Evolutionary conservation across 371 early-diverging fungal genomes (phyloP), one percentile per base, ranked within the genome.

Genomic region (Rhizopus arrhizus): DNA sequence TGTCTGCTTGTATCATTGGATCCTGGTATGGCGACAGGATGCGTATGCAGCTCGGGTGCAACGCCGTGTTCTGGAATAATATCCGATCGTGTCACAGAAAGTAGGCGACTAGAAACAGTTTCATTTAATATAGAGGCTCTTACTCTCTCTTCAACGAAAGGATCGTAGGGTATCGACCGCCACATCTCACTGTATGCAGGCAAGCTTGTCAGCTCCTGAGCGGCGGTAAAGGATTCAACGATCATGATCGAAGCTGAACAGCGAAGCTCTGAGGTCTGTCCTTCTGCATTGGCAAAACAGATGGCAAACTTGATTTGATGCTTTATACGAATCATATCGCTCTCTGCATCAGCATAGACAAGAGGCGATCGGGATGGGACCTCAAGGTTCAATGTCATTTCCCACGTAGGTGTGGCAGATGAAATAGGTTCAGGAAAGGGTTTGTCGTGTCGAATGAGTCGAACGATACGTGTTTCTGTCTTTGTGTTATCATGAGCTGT

Each of bases 171-270:
- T 4, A 56, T 41, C 3, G 62, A 65, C 42, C 59, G 55, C 66
- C 66, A 65, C 4, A 50, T 51, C 22, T 69, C 66, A 29, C 59
- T 53, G 29, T 69, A 69, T 12, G 70, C 59, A 12, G 70, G 70
- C 31, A 69, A 41, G 11, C 47, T 33, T 31, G 48, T 61, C 13
- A 61, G 31, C 47, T 61, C 69, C 29, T 60, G 58, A 22, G 53
- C 41, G 9, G 47, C 49, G n/a, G 62, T 59, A 41, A 65, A 53
- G 3, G 65, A 62, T 51, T 61, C 61, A 3, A 61, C 47, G 4
- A 69, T 46, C 12, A 55, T 63, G 7, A 69, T 29, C 11, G 58
- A 62, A 2, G 62, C 63, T 38, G 66, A 55, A 36, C 62, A 61
- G 5, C 70, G 58, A 16, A 69, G 31, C 40, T 69, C 66, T 12